Conservation (phyloP, 768 basidiomycete species). For the Boletellus ananiceps region DNA sequence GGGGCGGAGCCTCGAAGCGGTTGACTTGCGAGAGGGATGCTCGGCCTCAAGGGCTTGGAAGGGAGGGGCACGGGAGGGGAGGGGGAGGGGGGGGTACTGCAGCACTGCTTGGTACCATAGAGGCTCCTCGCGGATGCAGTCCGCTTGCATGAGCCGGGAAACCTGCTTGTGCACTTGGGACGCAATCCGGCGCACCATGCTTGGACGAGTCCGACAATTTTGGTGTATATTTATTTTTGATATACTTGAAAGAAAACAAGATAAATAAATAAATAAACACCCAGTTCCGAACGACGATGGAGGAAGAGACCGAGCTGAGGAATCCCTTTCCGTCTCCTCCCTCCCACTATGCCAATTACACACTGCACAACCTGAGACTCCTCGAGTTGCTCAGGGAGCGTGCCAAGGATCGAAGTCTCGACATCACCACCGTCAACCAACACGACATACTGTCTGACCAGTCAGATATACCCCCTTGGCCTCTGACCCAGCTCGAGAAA, state of each 20-base stretch:
- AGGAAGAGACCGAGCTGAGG: constrained; percentile 68
- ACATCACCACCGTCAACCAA: constrained; percentile 46
- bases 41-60: constrained; percentile 42
- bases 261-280: not conserved
- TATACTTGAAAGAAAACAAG: no score
- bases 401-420: constrained; percentile 32
- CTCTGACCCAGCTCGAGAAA: constrained; percentile 70
- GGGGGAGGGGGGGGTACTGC: constrained; percentile 80
- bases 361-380: constrained; percentile 66
- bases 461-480: constrained; percentile 72
- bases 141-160: constrained; percentile 69
- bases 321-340: constrained; percentile 91
- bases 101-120: constrained; percentile 84
- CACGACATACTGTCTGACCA: constrained; percentile 66
- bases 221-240: no score
- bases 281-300: constrained; percentile 20
- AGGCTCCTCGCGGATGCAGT: constrained; percentile 61
- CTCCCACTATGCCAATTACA: constrained; percentile 76
- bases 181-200: constrained; percentile 72
- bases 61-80: constrained; percentile 72
- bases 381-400: constrained; percentile 60
- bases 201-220: not conserved
- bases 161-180: constrained; percentile 87
- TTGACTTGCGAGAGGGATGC: constrained; percentile 20
- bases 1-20: constrained; percentile 28